These are phyloP conservation scores for Pilobolus umbonatus DNA, from an alignment of 192 early-diverging fungal genomes.

Conservation along the genomic window DNA sequence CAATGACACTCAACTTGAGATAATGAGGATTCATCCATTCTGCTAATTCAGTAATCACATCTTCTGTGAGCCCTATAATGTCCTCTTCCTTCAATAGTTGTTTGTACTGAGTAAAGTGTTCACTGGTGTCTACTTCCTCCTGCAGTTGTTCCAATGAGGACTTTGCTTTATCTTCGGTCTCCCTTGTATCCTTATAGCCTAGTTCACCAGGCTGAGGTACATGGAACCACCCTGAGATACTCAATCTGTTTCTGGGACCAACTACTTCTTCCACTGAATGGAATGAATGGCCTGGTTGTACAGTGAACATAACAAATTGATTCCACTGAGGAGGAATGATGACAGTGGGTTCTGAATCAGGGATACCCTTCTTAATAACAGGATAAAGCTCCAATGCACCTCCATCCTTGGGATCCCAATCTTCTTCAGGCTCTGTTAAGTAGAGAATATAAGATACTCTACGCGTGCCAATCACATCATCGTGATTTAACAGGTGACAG, in stretches of 20 bases:
- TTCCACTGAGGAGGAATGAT: constrained; percentile 64
- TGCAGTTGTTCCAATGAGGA: constrained; percentile 49
- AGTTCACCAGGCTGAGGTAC: constrained; percentile 63
- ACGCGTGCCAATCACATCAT: constrained; percentile 78
- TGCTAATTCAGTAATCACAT: constrained; percentile 39
- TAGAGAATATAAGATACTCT: constrained; percentile 76
- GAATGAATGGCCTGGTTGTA: constrained; percentile 72
- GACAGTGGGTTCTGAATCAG: constrained; percentile 53
- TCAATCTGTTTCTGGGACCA: constrained; percentile 48
- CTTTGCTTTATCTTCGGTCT: constrained; percentile 28
- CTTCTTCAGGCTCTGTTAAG: constrained; percentile 56
- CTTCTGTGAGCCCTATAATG: constrained; percentile 23
- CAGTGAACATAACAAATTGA: constrained; percentile 72
- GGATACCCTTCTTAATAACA: constrained; percentile 52
- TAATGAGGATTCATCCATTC: constrained; percentile 58
- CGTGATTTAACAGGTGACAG: constrained; percentile 72
- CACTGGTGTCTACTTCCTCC: constrained; percentile 12
- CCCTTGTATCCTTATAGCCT: constrained; percentile 52
- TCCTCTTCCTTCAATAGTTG: background rate
- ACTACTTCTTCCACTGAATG: constrained; percentile 77
- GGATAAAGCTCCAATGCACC: constrained; percentile 76
- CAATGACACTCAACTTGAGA: constrained; percentile 36
- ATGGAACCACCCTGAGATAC: constrained; percentile 78
- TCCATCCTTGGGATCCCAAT: constrained; percentile 55
- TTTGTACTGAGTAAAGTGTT: constrained; percentile 26